Evolutionary conservation across 176 grass and related monocot genomes (phyloP).

Genomic region (Aegilops umbellulata): DNA sequence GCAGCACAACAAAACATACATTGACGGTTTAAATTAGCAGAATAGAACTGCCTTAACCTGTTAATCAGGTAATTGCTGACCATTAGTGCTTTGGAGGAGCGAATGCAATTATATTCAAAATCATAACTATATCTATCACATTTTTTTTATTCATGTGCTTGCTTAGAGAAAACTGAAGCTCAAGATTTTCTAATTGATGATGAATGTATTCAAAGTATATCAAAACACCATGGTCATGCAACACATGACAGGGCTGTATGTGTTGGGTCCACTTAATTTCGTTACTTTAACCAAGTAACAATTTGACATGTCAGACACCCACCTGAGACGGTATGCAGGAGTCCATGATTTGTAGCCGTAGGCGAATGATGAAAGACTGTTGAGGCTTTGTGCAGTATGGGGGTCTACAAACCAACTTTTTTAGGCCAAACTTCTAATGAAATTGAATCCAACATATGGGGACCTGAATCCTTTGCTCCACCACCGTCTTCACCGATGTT

Average conservation of each 20-base stretch:
- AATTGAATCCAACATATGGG: not conserved
- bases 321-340: not conserved
- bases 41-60: not conserved
- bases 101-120: not conserved
- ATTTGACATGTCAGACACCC: not conserved
- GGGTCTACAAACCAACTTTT: not conserved
- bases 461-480: not conserved
- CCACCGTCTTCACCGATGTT: not conserved
- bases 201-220: not conserved
- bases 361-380: not conserved
- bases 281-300: conserved; percentile 6
- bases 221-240: not conserved
- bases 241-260: not conserved
- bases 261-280: not conserved
- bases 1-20: not conserved
- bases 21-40: not conserved
- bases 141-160: conserved; percentile 13
- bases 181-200: not conserved
- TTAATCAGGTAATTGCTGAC: not conserved
- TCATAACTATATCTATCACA: not conserved
- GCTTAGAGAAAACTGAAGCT: not conserved
- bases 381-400: not conserved
- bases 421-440: not conserved
- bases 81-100: not conserved
- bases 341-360: not conserved